Base-by-base conservation (phyloP, 2,329 filamentous ascomycete species). In the Verticillium alfalfae region DNA sequence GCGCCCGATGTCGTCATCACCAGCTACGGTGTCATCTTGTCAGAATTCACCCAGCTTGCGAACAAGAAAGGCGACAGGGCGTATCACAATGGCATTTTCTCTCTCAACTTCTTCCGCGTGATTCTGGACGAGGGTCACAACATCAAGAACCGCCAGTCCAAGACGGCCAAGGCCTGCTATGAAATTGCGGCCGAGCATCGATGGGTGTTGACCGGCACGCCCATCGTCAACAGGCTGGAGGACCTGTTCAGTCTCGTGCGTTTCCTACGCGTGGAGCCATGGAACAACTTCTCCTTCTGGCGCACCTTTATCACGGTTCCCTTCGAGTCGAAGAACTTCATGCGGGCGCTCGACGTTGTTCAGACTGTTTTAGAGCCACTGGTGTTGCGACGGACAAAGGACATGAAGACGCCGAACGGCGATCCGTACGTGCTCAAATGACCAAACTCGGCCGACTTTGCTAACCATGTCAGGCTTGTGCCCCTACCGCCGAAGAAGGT, bases 231-330 rank as follows among this genome's bases (percentile, higher is more conserved):
- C 73, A 89, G 92, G 54, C 82, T 99, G 0, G 94, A 98, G 73
- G 95, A 98, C 74, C 79, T 99, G 15, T 98, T 97, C 77, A 96
- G 92, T 70, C 78, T 99, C 41, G 92, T 98, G 13, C 88, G 92
- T 3, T 99, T 98, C 76, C 79, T 99, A 12, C 88, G 92, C 61
- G 95, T 99, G 4, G 94, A 98, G 72, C 95, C 95, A 0, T 99
- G 95, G 95, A 95, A 90, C 70, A 98, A 98, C 73, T 99, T 99
- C 74, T 97, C 93, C 0, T 99, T 97, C 77, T 99, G 95, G 95
- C 93, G 93, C 72, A 98, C 95, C 0, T 99, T 99, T 73, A 98
- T 99, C 70, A 99, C 95, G 0, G 89, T 96, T 1, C 95, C 95
- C 0, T 99, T 99, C 66, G 95, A 99, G 73, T 94, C 92, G 0